phyloP scores from a whole-genome alignment of 768 basidiomycete species.

The Hirschioporus abietinus region DNA sequence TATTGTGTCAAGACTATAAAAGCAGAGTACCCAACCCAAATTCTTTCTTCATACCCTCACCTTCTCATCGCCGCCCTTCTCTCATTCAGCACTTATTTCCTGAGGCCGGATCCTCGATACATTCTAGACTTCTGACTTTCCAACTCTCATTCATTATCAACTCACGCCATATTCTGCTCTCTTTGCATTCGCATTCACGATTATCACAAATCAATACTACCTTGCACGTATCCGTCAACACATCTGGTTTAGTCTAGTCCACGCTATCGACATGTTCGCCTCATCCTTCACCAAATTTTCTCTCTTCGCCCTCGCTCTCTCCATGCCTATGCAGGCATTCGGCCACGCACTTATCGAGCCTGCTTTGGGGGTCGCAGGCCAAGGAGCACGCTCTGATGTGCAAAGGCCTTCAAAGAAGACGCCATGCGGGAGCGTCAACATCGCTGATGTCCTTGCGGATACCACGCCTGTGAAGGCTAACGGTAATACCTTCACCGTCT shows the following conservation, averaged over 20 bases:
- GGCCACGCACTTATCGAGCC: slow-evolving; percentile 41
- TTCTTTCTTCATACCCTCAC: background rate
- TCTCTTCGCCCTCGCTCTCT: slow-evolving; percentile 28
- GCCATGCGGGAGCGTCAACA: slow-evolving; percentile 40
- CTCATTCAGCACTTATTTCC: background rate
- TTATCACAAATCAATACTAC: background rate
- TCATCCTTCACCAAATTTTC: slow-evolving; percentile 21
- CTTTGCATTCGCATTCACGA: background rate
- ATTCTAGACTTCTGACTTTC: background rate
- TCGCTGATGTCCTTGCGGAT: slow-evolving; percentile 33
- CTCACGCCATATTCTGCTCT: background rate
- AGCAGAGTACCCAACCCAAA: background rate
- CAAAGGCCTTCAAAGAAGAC: slow-evolving; percentile 23
- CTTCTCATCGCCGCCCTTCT: background rate
- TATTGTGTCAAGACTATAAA: background rate
- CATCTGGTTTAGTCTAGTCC: background rate
- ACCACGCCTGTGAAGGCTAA: slow-evolving; percentile 22
- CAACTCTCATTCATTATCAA: background rate
- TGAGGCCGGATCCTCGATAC: background rate
- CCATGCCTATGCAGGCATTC: slow-evolving; percentile 26
- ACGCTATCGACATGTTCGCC: slow-evolving; percentile 20
- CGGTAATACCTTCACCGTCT: slow-evolving; percentile 37
- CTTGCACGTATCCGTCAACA: background rate
- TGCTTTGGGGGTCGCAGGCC: slow-evolving; percentile 30
- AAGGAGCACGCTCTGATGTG: slow-evolving; percentile 21